Percentiles rank a stretch among this genome's conserved stretches.
phyloP scores from a whole-genome alignment of 2,329 filamentous ascomycete genomes.

The Scopulariopsis brevicaulis region DNA sequence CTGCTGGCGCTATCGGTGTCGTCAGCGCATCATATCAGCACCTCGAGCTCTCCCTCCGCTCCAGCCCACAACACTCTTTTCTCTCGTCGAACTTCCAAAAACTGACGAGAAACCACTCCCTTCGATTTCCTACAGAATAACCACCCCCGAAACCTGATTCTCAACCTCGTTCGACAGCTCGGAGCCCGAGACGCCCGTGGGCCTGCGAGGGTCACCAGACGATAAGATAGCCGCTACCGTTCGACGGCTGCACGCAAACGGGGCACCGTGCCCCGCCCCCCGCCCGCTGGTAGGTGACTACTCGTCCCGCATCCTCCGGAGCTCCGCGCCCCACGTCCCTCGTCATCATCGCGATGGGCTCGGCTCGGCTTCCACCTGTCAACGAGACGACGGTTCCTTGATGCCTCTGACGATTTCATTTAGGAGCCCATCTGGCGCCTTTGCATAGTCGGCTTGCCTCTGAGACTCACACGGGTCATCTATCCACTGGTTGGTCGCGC shows the following conservation, averaged over 20 bases:
- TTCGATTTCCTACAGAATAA: background rate
- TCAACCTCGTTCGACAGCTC: no score
- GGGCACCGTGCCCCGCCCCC: background rate
- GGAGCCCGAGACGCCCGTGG: background rate
- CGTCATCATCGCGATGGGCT: background rate
- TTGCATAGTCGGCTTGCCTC: background rate
- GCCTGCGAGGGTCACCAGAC: background rate
- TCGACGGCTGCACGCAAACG: background rate
- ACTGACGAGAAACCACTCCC: background rate
- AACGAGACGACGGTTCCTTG: background rate
- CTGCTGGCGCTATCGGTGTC: background rate
- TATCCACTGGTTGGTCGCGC: slow-evolving; percentile 1
- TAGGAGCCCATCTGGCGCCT: background rate
- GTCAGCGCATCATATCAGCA: background rate
- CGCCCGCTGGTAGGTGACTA: background rate
- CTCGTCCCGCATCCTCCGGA: background rate
- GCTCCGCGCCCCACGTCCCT: background rate
- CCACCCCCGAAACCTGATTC: background rate
- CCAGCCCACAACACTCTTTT: background rate
- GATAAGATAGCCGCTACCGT: background rate
- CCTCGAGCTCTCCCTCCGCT: background rate
- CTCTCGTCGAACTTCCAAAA: background rate
- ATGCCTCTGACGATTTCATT: background rate
- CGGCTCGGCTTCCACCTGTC: background rate
- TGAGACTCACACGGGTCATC: background rate